Conservation (phyloP, 106 monocot genomes). For the Dendrobium huoshanense region DNA sequence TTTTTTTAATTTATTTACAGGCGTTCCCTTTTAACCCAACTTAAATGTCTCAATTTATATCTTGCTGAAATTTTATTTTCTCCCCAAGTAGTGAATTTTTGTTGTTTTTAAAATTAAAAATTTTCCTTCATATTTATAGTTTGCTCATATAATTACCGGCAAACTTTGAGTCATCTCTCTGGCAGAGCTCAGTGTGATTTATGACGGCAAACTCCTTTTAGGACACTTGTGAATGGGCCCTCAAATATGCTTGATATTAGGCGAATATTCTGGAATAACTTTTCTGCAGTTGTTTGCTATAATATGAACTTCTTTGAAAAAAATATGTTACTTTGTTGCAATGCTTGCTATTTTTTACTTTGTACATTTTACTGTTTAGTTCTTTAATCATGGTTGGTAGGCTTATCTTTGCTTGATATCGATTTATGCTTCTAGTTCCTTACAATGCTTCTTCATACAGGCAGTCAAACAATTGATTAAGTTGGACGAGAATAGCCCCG, state of each 20-base stretch:
- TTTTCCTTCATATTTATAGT: too few species aligned
- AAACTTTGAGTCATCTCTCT: too few species aligned
- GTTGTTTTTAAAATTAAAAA: too few species aligned
- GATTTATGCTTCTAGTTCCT: background rate
- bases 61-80: too few species aligned
- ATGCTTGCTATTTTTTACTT: background rate
- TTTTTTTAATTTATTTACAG: too few species aligned
- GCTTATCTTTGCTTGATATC: background rate
- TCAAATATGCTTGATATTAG: background rate
- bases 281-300: background rate
- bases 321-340: background rate
- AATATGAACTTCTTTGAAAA: background rate
- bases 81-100: too few species aligned
- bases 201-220: too few species aligned
- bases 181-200: too few species aligned
- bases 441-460: slow-evolving; percentile 25
- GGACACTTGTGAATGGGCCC: background rate
- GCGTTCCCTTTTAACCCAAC: too few species aligned
- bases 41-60: too few species aligned
- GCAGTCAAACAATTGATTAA: slow-evolving; percentile 75
- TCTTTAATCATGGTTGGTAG: background rate
- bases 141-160: too few species aligned
- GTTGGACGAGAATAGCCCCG: slow-evolving; percentile 65
- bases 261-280: background rate
- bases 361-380: background rate